Evolutionary conservation across 106 monocot genomes (phyloP), one percentile per base, ranked within the genome.

Genomic region (Amphibolis antarctica): DNA sequence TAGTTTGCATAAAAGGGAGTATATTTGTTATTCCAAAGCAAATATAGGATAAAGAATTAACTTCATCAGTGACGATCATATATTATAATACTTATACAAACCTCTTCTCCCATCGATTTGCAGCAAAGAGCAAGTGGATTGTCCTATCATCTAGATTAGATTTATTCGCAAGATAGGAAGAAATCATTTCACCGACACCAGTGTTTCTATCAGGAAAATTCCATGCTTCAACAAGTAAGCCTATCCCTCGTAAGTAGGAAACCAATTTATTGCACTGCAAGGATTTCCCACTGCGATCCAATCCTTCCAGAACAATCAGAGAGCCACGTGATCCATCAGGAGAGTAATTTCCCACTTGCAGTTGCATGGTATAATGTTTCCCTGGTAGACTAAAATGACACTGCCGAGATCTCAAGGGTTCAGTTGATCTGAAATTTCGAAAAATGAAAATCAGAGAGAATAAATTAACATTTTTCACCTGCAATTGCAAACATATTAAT

Each of bases 41-140:
- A n/a, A n/a, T 36, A 36, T 36, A 36, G 7, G 2, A 7, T 36
- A 36, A 36, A 36, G 7, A 2, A 36, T n/a, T n/a, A n/a, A n/a
- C n/a, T n/a, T n/a, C 36, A 36, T 4, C 36, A 36, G 7, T 36
- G 36, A 36, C 36, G n/a, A n/a, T n/a, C n/a, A n/a, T n/a, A n/a
- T n/a, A n/a, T n/a, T n/a, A n/a, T n/a, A n/a, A n/a, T n/a, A n/a
- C 5, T 4, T 47, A 69, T 49, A 30, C 59, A 19, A 66, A 98
- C 98, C 98, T 98, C 75, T 91, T 98, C 49, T 98, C 98, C 98
- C 98, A 98, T 52, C 98, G 87, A 66, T 98, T 98, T 5, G 98
- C 98, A 69, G 91, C 88, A 42, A 98, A 98, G 44, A 98, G 85
- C 57, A 98, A 78, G 79, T 98, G 98, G 27, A 98, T 66, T 50